These are phyloP conservation scores for Peltaster fructicola DNA, from an alignment of 2,329 filamentous ascomycete genomes.

Conservation along the genomic window DNA sequence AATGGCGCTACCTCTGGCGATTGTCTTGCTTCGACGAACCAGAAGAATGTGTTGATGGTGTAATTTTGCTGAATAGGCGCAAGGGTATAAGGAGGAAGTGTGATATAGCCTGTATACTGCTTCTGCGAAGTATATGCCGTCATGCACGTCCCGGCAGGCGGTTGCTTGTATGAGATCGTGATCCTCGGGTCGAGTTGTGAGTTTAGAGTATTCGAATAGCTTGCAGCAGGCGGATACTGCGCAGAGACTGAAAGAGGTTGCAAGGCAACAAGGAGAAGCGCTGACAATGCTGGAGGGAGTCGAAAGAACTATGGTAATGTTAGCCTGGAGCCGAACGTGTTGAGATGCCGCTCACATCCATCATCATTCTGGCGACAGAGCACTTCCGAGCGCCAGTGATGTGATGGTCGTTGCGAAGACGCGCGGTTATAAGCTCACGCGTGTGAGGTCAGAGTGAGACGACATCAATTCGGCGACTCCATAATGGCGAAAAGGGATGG, in stretches of 20 bases:
- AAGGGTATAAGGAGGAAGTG: conserved; percentile 31
- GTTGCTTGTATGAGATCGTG: conserved; percentile 49
- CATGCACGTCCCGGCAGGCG: conserved; percentile 41
- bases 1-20: conserved; percentile 33
- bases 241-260: too few species aligned
- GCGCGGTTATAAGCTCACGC: too few species aligned
- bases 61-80: conserved; percentile 34
- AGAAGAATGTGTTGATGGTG: conserved; percentile 46
- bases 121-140: conserved; percentile 48
- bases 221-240: conserved; percentile 22
- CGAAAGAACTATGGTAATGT: conserved; percentile 3
- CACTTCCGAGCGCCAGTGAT: too few species aligned
- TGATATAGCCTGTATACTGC: conserved; percentile 55
- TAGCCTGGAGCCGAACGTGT: too few species aligned
- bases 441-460: too few species aligned
- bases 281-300: conserved; percentile 13
- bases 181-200: conserved; percentile 47
- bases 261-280: too few species aligned
- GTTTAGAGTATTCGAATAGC: conserved; percentile 34
- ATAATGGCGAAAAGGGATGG: too few species aligned
- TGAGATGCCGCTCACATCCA: too few species aligned
- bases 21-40: conserved; percentile 41
- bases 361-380: too few species aligned
- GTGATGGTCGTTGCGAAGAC: too few species aligned
- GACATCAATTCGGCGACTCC: too few species aligned